A percentile compares a stretch with the other conserved stretches of the same genome.
Conservation (phyloP, 139 green algal species). For the Marvania coccoides region DNA sequence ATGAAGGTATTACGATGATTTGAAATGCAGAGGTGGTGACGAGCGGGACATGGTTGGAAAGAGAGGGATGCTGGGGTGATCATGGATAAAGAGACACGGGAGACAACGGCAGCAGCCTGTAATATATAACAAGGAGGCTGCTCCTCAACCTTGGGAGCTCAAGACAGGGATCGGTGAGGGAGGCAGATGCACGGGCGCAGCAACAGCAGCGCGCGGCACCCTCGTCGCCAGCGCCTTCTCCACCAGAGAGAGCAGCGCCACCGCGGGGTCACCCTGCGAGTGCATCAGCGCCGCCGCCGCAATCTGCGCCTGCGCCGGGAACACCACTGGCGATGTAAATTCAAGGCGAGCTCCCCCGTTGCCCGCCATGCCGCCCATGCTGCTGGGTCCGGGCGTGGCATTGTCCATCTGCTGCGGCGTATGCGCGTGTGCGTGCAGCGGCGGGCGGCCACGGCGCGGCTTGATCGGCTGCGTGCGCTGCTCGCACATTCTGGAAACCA, state of each 20-base stretch:
- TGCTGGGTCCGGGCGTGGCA: too few species aligned
- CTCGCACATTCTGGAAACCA: not conserved
- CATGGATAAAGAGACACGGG: too few species aligned
- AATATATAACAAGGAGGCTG: too few species aligned
- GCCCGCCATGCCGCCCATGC: too few species aligned
- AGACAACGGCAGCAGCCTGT: too few species aligned
- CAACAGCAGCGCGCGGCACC: not conserved
- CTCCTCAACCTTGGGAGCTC: too few species aligned
- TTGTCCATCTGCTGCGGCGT: not conserved
- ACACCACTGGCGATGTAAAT: not conserved
- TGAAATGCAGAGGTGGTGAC: too few species aligned
- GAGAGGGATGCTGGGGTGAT: too few species aligned
- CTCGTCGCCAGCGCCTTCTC: constrained; percentile 17
- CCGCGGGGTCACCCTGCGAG: constrained; percentile 15
- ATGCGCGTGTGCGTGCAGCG: not conserved
- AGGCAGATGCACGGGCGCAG: not conserved
- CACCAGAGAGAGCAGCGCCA: constrained; percentile 12
- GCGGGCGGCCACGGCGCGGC: not conserved
- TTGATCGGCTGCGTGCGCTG: not conserved
- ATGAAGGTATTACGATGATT: too few species aligned
- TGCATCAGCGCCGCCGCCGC: constrained; percentile 14
- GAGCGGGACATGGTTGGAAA: too few species aligned
- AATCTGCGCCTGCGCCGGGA: constrained; percentile 21
- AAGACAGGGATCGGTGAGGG: constrained; percentile 13
- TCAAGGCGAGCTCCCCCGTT: not conserved